Percentiles rank a stretch among this genome's conserved stretches.
Conservation (phyloP, 768 basidiomycete species). For the Macrolepiota fuliginosa region DNA sequence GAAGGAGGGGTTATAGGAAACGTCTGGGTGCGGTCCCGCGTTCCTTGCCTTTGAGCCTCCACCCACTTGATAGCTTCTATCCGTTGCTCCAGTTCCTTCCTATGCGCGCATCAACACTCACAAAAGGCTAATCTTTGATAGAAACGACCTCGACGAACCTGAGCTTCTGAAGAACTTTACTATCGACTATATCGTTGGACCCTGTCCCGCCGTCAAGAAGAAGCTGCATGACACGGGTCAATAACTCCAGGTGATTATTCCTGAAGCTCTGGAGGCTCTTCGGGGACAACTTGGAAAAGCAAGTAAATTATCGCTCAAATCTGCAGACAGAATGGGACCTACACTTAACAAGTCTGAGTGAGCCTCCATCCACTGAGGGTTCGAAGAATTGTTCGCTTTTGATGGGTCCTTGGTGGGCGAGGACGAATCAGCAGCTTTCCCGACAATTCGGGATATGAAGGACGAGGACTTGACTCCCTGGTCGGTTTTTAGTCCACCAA, state of each 20-base stretch:
- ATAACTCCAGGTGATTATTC: not conserved
- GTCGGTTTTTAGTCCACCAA: not conserved
- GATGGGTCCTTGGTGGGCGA: not conserved
- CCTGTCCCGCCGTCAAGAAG: not conserved
- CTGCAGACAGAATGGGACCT: not conserved
- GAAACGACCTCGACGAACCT: not conserved
- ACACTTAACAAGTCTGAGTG: slow-evolving; percentile 1
- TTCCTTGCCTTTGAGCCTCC: not conserved
- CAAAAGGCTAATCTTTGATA: not conserved
- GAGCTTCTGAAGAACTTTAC: not conserved
- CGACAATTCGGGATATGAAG: not conserved
- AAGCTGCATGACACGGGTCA: slow-evolving; percentile 7
- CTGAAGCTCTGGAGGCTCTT: not conserved
- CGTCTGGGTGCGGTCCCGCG: not conserved
- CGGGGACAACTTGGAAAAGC: not conserved
- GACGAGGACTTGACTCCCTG: not conserved
- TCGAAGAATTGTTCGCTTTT: not conserved
- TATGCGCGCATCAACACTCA: not conserved
- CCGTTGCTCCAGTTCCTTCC: slow-evolving; percentile 9
- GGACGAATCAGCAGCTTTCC: not conserved
- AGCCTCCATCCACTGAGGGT: slow-evolving; percentile 1
- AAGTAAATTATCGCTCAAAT: not conserved
- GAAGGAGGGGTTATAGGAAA: not conserved
- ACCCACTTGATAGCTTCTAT: slow-evolving; percentile 10
- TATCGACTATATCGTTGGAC: not conserved